A percentile compares a stretch with the other conserved stretches of the same genome.
phyloP scores from a whole-genome alignment of 2,329 filamentous ascomycete species.

The Aspergillus luchuensis region DNA sequence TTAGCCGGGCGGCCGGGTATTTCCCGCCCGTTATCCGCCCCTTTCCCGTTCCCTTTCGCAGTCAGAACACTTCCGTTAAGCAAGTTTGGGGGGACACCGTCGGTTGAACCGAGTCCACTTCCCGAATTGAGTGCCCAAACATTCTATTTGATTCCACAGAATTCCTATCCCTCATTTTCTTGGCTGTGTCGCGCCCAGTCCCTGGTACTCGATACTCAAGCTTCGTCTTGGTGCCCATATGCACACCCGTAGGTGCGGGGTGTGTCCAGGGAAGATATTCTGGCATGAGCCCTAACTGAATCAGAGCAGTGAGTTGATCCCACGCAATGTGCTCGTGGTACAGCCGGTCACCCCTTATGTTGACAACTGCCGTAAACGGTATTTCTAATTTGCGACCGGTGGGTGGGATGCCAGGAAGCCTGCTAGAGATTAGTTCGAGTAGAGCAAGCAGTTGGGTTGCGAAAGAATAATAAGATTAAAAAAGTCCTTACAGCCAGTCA shows the following conservation, averaged over 20 bases:
- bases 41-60: too few relatives aligned
- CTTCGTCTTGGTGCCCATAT: conserved; percentile 50
- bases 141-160: conserved; percentile 55
- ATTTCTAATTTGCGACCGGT: conserved; percentile 55
- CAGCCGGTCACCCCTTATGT: conserved; percentile 66
- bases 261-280: conserved; percentile 65
- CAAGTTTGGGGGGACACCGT: too few relatives aligned
- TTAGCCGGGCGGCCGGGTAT: too few relatives aligned
- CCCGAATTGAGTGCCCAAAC: conserved; percentile 35
- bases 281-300: conserved; percentile 63
- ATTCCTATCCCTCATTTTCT: conserved; percentile 52
- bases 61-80: too few relatives aligned
- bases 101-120: too few relatives aligned
- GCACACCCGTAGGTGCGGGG: conserved; percentile 42
- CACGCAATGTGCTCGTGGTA: conserved; percentile 71
- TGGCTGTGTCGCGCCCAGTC: conserved; percentile 55
- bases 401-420: conserved; percentile 60
- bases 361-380: conserved; percentile 65
- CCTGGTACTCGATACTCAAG: conserved; percentile 54
- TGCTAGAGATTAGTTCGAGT: conserved; percentile 25
- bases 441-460: neutral
- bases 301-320: conserved; percentile 65
- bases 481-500: conserved; percentile 64
- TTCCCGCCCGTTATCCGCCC: too few relatives aligned
- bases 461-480: neutral